Evolutionary conservation across 306 rosid species (phyloP).

Genomic region (Malus sieversii): DNA sequence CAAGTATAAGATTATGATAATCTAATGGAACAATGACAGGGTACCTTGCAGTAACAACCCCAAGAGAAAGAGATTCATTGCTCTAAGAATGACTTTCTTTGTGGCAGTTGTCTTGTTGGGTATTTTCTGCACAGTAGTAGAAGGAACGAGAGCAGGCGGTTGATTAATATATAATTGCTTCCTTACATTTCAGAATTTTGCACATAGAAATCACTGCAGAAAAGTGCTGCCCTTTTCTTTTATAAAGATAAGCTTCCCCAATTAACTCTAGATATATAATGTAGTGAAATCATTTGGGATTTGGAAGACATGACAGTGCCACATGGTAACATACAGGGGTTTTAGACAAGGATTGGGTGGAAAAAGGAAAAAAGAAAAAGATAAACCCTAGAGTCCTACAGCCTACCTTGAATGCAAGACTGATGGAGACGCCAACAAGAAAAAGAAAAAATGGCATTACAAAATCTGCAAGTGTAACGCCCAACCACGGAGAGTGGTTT

Average conservation of each 20-base stretch:
- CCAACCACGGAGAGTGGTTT: slow-evolving; percentile 82
- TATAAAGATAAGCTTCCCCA: neutral
- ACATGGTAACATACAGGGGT: no score
- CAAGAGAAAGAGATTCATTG: slow-evolving; percentile 58
- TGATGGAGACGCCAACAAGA: slow-evolving; percentile 59
- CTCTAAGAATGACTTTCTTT: slow-evolving; percentile 45
- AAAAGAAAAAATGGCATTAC: slow-evolving; percentile 78
- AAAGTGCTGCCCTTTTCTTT: neutral
- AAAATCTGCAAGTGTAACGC: slow-evolving; percentile 73
- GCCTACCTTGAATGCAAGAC: slow-evolving; percentile 64
- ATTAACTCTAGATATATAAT: neutral
- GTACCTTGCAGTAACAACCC: slow-evolving; percentile 64
- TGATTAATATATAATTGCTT: neutral
- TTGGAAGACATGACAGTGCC: neutral
- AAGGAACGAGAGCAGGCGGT: neutral
- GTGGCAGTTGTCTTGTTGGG: slow-evolving; percentile 53
- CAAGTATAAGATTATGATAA: slow-evolving; percentile 11
- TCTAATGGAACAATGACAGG: slow-evolving; percentile 7
- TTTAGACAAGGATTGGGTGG: neutral
- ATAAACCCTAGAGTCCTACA: neutral
- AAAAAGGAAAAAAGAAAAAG: neutral
- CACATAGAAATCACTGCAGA: neutral
- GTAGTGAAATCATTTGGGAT: neutral
- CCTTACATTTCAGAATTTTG: neutral
- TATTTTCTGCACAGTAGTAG: slow-evolving; percentile 42